These are phyloP conservation scores for Candida andamanensis DNA, from an alignment of 805 yeast genomes.

Conservation along the genomic window DNA sequence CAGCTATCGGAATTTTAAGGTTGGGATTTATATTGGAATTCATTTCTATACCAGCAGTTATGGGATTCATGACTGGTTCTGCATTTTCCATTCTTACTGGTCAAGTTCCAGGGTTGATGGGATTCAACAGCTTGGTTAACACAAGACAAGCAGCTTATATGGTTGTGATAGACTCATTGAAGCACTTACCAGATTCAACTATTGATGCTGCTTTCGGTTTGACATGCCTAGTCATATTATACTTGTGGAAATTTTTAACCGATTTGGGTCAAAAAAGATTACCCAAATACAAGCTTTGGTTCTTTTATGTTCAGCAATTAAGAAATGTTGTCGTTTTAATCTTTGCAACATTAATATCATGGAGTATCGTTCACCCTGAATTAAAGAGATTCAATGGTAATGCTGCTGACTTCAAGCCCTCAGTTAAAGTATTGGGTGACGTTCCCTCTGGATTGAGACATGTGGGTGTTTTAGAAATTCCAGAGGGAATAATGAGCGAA, in stretches of 20 bases:
- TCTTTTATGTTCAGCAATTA: slow-evolving; percentile 70
- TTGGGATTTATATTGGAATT: slow-evolving; percentile 85
- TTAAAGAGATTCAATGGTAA: slow-evolving; percentile 25
- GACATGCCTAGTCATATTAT: slow-evolving; percentile 65
- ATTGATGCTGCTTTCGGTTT: slow-evolving; percentile 89
- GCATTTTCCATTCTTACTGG: slow-evolving; percentile 80
- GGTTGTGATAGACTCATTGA: slow-evolving; percentile 67
- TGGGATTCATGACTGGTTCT: slow-evolving; percentile 94
- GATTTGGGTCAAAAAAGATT: slow-evolving; percentile 56
- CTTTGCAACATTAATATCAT: slow-evolving; percentile 77
- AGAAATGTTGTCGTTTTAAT: slow-evolving; percentile 80
- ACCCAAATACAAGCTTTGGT: slow-evolving; percentile 51
- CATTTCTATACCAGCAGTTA: slow-evolving; percentile 85
- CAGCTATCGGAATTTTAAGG: slow-evolving; percentile 77
- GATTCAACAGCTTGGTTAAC: slow-evolving; percentile 60
- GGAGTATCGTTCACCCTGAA: slow-evolving; percentile 60
- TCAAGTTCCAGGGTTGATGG: slow-evolving; percentile 84
- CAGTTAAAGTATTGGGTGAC: slow-evolving; percentile 61
- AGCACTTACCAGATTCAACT: slow-evolving; percentile 62
- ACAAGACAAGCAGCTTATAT: slow-evolving; percentile 66
- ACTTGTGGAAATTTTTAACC: slow-evolving; percentile 62
- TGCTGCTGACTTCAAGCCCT: slow-evolving; percentile 29
- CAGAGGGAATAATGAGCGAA: slow-evolving; percentile 50
- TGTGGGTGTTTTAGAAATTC: slow-evolving; percentile 67
- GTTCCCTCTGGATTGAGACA: slow-evolving; percentile 81